These are phyloP conservation scores for Holtermannia corniformis DNA, from an alignment of 768 basidiomycete species.

Conservation along the genomic window DNA sequence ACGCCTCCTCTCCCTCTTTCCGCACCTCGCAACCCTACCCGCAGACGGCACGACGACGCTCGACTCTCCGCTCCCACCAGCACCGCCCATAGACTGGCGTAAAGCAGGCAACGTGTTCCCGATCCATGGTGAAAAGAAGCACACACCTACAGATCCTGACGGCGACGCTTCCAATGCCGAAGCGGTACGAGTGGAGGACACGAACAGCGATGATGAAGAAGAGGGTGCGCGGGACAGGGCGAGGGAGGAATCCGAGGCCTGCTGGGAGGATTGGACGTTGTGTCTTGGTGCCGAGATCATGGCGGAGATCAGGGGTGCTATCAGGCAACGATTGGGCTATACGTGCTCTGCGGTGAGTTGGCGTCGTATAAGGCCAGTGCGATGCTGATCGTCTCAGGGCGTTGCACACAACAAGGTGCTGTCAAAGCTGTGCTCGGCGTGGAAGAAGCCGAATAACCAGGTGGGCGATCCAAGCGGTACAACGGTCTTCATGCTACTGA, in stretches of 20 bases:
- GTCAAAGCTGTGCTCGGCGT: constrained; percentile 87
- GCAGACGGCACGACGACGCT: constrained; percentile 57
- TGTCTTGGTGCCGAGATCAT: constrained; percentile 82
- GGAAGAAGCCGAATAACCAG: constrained; percentile 82
- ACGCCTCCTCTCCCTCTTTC: constrained; percentile 61
- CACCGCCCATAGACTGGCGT: constrained; percentile 38
- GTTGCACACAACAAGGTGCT: constrained; percentile 89
- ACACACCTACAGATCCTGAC: not conserved
- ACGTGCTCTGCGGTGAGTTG: constrained; percentile 77
- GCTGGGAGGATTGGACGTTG: constrained; percentile 89
- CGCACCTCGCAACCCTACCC: constrained; percentile 64
- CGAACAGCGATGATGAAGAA: constrained; percentile 9
- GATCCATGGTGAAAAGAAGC: constrained; percentile 17
- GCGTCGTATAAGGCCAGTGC: not conserved
- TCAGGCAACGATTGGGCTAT: constrained; percentile 67
- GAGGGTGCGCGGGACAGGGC: constrained; percentile 1
- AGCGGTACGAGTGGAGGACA: not conserved
- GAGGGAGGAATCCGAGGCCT: constrained; percentile 32
- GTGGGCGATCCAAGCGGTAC: constrained; percentile 41
- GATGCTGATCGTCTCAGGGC: constrained; percentile 50
- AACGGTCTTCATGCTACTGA: not conserved
- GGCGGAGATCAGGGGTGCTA: constrained; percentile 59
- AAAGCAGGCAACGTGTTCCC: constrained; percentile 38
- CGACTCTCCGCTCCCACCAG: constrained; percentile 42
- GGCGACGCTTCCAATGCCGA: constrained; percentile 3